Evolutionary conservation across 306 rosid genomes (phyloP), one percentile per base, ranked within the genome.

Genomic region (Cucurbita ficifolia): DNA sequence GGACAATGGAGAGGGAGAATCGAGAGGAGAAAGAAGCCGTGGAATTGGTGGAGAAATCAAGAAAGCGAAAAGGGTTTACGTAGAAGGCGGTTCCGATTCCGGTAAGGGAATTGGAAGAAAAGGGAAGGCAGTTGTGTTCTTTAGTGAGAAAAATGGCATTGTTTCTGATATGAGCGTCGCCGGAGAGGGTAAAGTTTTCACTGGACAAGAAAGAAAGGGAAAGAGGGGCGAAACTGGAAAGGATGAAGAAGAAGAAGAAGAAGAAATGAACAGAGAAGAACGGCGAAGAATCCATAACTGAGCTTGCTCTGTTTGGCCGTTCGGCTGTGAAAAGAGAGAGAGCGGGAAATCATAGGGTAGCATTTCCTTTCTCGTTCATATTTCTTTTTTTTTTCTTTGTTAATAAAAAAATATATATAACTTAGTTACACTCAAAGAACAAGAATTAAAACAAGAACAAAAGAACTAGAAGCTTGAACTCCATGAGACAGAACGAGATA

Each of bases 21-120:
- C 73, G 84, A 69, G 79, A 84, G 2, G 90, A 80, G 82, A 92
- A 92, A 70, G 96, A 90, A 5, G 86, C 89, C 0, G 90, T 81
- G 39, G 84, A 74, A 78, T 88, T 86, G 36, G 86, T 79, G 19
- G 18, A 11, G 7, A 82, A 83, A 61, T 92, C 98, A 81, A 90
- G 96, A 82, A 90, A 92, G 1, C 84, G 85, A 72, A 92, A 69
- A 0, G 96, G 96, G 84, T 88, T 58, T 2, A 73, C 48, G 49
- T 81, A 90, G 72, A 92, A 82, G 33, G 93, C 96, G 76, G 91
- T 75, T 74, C 98, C 98, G 0, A 79, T 75, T 0, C 88, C 84
- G 8, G 82, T 62, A 36, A 86, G 62, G 42, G 83, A 50, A 9
- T 61, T 21, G 6, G 83, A 49, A 16, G 87, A 58, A 54, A 76